phyloP scores from a whole-genome alignment of 2,329 filamentous ascomycete species.

The Mycocentrospora acerina region DNA sequence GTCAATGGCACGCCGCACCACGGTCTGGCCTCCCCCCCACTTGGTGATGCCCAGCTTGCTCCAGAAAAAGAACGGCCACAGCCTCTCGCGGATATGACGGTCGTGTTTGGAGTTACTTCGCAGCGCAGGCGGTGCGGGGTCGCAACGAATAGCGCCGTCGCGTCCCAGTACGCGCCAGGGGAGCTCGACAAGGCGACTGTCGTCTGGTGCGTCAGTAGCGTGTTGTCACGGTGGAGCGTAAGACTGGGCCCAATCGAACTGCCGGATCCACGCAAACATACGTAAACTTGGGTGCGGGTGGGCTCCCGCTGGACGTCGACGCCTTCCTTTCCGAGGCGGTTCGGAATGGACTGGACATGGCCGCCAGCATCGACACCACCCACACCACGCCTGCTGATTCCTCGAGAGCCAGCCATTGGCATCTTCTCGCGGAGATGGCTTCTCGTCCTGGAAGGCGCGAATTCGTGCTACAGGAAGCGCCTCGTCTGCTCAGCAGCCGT shows the following conservation, averaged over 20 bases:
- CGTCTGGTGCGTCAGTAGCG: slow-evolving; percentile 15
- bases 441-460: too few species aligned
- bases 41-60: slow-evolving; percentile 25
- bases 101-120: slow-evolving; percentile 37
- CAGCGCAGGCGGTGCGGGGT: slow-evolving; percentile 38
- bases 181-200: slow-evolving; percentile 11
- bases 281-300: slow-evolving; percentile 17
- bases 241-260: slow-evolving; percentile 12
- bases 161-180: slow-evolving; percentile 22
- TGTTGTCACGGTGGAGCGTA: slow-evolving; percentile 8
- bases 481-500: neutral
- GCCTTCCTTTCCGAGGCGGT: too few species aligned
- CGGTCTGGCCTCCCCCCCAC: slow-evolving; percentile 44
- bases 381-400: too few species aligned
- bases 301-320: too few species aligned
- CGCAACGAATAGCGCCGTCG: slow-evolving; percentile 33
- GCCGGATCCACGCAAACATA: slow-evolving; percentile 12
- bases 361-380: too few species aligned
- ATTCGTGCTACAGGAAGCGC: too few species aligned
- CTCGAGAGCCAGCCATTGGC: too few species aligned
- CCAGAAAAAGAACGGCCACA: slow-evolving; percentile 20
- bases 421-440: too few species aligned
- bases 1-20: too few species aligned
- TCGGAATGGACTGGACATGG: too few species aligned
- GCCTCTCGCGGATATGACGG: slow-evolving; percentile 27